Percentiles rank a stretch among this genome's conserved stretches.
phyloP scores from a whole-genome alignment of 495 filamentous ascomycete species.

The Penicillium turbatum region DNA sequence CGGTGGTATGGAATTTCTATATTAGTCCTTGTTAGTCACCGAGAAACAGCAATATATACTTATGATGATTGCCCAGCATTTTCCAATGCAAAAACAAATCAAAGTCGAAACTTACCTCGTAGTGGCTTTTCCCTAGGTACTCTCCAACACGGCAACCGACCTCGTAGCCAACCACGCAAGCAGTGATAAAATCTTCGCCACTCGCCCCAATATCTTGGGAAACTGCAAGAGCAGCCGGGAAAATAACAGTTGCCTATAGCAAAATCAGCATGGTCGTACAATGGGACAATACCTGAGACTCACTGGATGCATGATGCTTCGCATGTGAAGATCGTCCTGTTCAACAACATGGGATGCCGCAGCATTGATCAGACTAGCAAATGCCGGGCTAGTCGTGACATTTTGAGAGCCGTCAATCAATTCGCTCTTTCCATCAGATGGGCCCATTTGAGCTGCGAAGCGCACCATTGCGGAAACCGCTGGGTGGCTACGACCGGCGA shows the following conservation, averaged over 20 bases:
- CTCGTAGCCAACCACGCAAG: slow-evolving; percentile 37
- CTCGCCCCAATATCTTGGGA: slow-evolving; percentile 28
- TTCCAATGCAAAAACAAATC: background rate
- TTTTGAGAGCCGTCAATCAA: slow-evolving; percentile 25
- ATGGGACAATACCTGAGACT: slow-evolving; percentile 4
- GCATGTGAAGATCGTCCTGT: slow-evolving; percentile 39
- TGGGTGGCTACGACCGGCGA: slow-evolving; percentile 33
- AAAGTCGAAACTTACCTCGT: slow-evolving; percentile 21
- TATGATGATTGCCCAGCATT: too few relatives aligned
- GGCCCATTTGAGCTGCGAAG: slow-evolving; percentile 31
- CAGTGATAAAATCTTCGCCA: slow-evolving; percentile 33
- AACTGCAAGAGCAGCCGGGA: slow-evolving; percentile 33
- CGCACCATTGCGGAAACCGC: slow-evolving; percentile 27
- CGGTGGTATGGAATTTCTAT: slow-evolving; percentile 34
- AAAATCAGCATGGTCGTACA: background rate
- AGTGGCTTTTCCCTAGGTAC: slow-evolving; percentile 33
- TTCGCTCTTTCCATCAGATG: slow-evolving; percentile 30
- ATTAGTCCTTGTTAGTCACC: background rate
- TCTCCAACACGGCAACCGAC: slow-evolving; percentile 33
- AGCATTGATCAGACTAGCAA: slow-evolving; percentile 35
- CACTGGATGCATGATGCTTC: slow-evolving; percentile 38
- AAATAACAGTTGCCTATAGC: slow-evolving; percentile 32
- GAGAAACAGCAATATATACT: background rate
- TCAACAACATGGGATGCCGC: slow-evolving; percentile 37
- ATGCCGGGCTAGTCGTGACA: slow-evolving; percentile 27